Conservation (phyloP, 1,139 yeast species). For the Suhomyces choctaworum region DNA sequence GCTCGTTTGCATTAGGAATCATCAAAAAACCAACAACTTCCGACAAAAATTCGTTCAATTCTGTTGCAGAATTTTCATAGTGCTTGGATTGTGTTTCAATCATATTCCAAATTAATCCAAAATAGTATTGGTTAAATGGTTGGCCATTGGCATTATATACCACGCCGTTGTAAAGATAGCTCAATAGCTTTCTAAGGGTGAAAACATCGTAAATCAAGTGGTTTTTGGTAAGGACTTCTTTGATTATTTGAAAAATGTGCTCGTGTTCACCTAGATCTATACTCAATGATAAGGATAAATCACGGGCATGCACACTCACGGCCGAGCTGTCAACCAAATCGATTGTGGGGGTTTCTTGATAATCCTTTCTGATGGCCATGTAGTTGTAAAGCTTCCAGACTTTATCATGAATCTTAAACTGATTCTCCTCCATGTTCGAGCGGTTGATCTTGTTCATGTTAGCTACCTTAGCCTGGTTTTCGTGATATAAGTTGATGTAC, state of each 20-base stretch:
- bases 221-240: constrained; percentile 37
- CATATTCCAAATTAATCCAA: constrained; percentile 35
- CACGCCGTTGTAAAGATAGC: constrained; percentile 36
- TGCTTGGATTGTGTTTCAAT: constrained; percentile 37
- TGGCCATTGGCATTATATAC: constrained; percentile 22
- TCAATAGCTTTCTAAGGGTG: constrained; percentile 32
- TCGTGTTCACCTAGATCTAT: constrained; percentile 41
- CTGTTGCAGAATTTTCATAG: constrained; percentile 21
- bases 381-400: constrained; percentile 40
- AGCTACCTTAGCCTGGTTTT: constrained; percentile 14
- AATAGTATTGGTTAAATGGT: constrained; percentile 31
- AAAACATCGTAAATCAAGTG: constrained; percentile 34
- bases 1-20: constrained; percentile 12
- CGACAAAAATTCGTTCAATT: constrained; percentile 35
- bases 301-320: constrained; percentile 25
- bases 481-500: constrained; percentile 24
- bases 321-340: constrained; percentile 4
- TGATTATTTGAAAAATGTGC: constrained; percentile 38
- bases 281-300: constrained; percentile 31
- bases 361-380: constrained; percentile 42
- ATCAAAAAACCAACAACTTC: constrained; percentile 29
- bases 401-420: constrained; percentile 15
- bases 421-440: not conserved
- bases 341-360: constrained; percentile 19
- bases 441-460: constrained; percentile 1